Conservation (phyloP, 345 rosid genomes). For the Rhizophora apiculata region DNA sequence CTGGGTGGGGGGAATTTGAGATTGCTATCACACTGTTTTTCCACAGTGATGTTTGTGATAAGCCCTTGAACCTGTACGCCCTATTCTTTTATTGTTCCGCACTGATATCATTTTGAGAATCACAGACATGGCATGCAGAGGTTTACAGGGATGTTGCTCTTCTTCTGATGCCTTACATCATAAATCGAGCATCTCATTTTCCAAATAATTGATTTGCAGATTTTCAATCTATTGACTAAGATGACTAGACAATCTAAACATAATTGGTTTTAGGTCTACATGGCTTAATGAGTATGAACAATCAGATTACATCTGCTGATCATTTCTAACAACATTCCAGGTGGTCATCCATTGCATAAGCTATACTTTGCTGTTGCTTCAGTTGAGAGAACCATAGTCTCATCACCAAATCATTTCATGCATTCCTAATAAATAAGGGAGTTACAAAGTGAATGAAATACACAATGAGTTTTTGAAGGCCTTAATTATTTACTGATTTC, state of each 20-base stretch:
- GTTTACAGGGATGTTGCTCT: background rate
- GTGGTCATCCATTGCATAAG: too few species aligned
- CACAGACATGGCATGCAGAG: background rate
- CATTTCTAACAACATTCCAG: too few species aligned
- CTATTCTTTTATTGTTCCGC: background rate
- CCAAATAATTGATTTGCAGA: background rate
- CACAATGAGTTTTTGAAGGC: too few species aligned
- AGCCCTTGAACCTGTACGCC: constrained; percentile 31
- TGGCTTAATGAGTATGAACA: too few species aligned
- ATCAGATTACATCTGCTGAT: too few species aligned
- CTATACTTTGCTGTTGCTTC: background rate
- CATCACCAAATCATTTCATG: background rate
- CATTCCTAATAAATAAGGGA: background rate
- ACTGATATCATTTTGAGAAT: constrained; percentile 6
- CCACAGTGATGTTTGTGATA: constrained; percentile 33
- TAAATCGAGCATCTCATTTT: background rate
- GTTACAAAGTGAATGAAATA: too few species aligned
- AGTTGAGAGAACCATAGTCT: background rate
- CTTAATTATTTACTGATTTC: too few species aligned
- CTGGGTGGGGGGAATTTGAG: constrained; percentile 41
- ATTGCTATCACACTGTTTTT: constrained; percentile 32
- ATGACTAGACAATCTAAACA: too few species aligned
- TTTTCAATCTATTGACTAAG: background rate
- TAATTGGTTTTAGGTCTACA: too few species aligned
- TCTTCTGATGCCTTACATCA: too few species aligned